Conservation (phyloP, 106 monocot species). For the Dioscorea zingiberensis region DNA sequence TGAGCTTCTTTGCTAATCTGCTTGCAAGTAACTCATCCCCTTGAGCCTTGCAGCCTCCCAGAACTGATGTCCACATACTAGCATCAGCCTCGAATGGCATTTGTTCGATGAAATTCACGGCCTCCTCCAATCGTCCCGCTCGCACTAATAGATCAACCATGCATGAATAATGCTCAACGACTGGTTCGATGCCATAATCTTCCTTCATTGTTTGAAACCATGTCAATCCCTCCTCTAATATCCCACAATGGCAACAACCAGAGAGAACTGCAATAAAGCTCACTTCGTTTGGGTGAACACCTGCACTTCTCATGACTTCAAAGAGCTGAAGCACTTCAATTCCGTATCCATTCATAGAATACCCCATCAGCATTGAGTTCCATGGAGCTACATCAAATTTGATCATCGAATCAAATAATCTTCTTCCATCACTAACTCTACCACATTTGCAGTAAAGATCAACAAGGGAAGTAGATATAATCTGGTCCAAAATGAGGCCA, state of each 20-base stretch:
- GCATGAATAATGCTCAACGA: slow-evolving; percentile 68
- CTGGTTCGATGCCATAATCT: slow-evolving; percentile 35
- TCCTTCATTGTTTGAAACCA: slow-evolving; percentile 56
- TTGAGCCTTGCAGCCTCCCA: slow-evolving; percentile 56
- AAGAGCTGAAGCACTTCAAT: slow-evolving; percentile 44
- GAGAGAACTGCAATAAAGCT: slow-evolving; percentile 59
- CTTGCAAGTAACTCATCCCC: slow-evolving; percentile 29
- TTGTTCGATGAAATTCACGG: slow-evolving; percentile 39
- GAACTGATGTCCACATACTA: slow-evolving; percentile 51
- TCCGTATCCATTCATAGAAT: slow-evolving; percentile 60
- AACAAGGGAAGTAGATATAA: slow-evolving; percentile 52
- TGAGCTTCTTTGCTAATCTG: slow-evolving; percentile 26
- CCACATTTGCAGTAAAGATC: slow-evolving; percentile 91
- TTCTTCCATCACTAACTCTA: slow-evolving; percentile 21
- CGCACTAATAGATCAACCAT: slow-evolving; percentile 61
- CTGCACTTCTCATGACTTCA: slow-evolving; percentile 35
- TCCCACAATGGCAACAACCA: slow-evolving; percentile 70
- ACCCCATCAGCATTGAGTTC: slow-evolving; percentile 87
- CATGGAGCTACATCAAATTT: slow-evolving; percentile 51
- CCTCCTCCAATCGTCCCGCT: slow-evolving; percentile 43
- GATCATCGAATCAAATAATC: slow-evolving; percentile 33
- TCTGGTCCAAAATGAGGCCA: slow-evolving; percentile 37
- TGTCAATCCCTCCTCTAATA: slow-evolving; percentile 52
- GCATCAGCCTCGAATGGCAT: slow-evolving; percentile 59
- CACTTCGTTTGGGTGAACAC: slow-evolving; percentile 37